phyloP scores from a whole-genome alignment of 306 rosid genomes.

The Cucurbita maxima region DNA sequence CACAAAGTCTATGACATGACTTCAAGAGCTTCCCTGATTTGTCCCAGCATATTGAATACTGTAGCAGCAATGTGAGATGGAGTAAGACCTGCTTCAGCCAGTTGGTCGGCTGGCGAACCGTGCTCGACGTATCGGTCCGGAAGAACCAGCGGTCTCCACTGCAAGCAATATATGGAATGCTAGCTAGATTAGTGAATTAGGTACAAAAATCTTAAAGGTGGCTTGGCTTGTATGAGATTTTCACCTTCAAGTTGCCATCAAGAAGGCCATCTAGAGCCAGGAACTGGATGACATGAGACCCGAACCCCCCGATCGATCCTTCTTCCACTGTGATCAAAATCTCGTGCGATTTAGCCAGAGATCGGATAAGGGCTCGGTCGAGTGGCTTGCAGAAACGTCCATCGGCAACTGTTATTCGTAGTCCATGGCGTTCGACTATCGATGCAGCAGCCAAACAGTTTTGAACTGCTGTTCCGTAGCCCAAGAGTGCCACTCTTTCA shows the following conservation, averaged over 20 bases:
- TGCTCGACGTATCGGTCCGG: constrained; percentile 85
- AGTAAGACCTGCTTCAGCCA: constrained; percentile 60
- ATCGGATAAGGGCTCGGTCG: constrained; percentile 59
- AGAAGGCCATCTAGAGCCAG: constrained; percentile 94
- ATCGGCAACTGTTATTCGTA: constrained; percentile 45
- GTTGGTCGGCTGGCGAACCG: constrained; percentile 68
- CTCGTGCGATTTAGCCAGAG: constrained; percentile 71
- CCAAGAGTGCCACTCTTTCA: constrained; percentile 77
- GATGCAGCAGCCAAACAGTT: constrained; percentile 58
- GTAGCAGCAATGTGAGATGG: constrained; percentile 90
- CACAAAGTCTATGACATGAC: constrained; percentile 32
- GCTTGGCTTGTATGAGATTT: not conserved
- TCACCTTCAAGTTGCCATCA: constrained; percentile 70
- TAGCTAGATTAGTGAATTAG: constrained; percentile 8
- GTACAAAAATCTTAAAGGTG: too few species aligned
- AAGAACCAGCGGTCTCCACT: constrained; percentile 97
- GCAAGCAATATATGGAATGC: constrained; percentile 13
- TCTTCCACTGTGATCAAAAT: constrained; percentile 81
- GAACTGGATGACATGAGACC: constrained; percentile 92
- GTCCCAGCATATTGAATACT: constrained; percentile 74
- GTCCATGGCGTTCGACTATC: constrained; percentile 30
- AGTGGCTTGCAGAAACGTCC: constrained; percentile 96
- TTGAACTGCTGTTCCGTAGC: constrained; percentile 70
- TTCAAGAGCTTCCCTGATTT: constrained; percentile 71
- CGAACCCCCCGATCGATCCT: constrained; percentile 94